Conservation (phyloP, 495 filamentous ascomycete species). For the Penicillium taxi region DNA sequence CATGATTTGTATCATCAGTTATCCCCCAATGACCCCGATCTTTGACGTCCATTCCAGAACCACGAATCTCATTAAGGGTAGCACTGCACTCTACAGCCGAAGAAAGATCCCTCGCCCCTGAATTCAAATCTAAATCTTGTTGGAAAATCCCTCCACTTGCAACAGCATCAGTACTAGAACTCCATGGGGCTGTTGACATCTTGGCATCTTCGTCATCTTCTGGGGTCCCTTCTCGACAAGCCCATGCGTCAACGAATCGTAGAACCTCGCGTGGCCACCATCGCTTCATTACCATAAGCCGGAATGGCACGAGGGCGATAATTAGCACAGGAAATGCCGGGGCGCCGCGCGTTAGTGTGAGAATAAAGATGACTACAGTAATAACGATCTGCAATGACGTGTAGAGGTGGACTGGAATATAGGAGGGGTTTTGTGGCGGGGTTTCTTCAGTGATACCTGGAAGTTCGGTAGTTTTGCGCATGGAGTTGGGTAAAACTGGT, state of each 20-base stretch:
- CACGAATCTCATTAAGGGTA: too few species aligned
- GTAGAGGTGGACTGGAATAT: slow-evolving; percentile 54
- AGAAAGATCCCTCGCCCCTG: too few species aligned
- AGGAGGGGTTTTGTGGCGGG: slow-evolving; percentile 25
- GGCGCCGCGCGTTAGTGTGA: slow-evolving; percentile 57
- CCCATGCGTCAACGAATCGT: slow-evolving; percentile 60
- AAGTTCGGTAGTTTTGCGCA: slow-evolving; percentile 14
- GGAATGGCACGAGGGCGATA: slow-evolving; percentile 55
- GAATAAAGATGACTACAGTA: slow-evolving; percentile 54
- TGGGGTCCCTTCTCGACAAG: slow-evolving; percentile 58
- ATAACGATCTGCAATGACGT: slow-evolving; percentile 54
- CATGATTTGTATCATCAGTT: too few species aligned
- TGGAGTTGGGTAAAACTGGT: slow-evolving; percentile 44
- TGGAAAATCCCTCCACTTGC: too few species aligned
- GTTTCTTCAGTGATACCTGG: slow-evolving; percentile 2
- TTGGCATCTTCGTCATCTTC: slow-evolving; percentile 50
- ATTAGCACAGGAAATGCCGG: slow-evolving; percentile 62
- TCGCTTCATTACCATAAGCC: slow-evolving; percentile 55
- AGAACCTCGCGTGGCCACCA: slow-evolving; percentile 56
- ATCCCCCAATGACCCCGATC: too few species aligned
- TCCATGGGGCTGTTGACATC: too few species aligned
- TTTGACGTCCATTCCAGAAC: too few species aligned
- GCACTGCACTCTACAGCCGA: too few species aligned
- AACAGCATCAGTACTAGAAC: too few species aligned
- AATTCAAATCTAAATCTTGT: too few species aligned